Base-by-base conservation (phyloP, 2,329 filamentous ascomycete species). In the Corynespora cassiicola region DNA sequence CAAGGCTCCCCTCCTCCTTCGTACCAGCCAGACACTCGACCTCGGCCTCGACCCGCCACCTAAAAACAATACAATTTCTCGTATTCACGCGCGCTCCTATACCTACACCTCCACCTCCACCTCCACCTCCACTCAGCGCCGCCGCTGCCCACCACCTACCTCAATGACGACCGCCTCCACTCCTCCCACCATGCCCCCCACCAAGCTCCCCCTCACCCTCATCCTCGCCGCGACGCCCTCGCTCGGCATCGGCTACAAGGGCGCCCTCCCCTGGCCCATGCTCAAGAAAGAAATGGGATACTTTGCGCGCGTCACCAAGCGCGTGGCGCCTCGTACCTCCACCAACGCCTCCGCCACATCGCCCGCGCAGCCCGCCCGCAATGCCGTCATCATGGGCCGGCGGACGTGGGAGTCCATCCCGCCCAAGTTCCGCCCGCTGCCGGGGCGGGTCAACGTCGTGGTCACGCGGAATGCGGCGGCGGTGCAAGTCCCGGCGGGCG, bases 391-490 rank as follows among this genome's bases (percentile, higher is more conserved):
- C 54, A 99, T 99, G 94, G 94, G 94, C 44, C 87, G 94, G 61
- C 96, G 95, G 71, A 99, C 94, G 0, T 99, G 92, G 86, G 90
- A 95, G 35, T 90, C 85, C 50, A 92, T 99, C 44, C 92, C 94
- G 2, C 63, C 75, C 6, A 79, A 77, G 34, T 90, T 94, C 65
- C 80, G 90, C 2, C 94, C 94, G 12, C 77, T 99, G 21, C 85
- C 82, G 45, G 86, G 84, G 47, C 78, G 94, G 7, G 75, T 90
- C 33, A 97, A 96, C 68, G 81, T 96, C 25, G 81, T 97, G 50
- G 76, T 99, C 52, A 87, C 84, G 45, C 76, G 85, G 26, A 47
- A 31, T n/a, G 45, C 44, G 7, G 45, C 41, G 12, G 47, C 16
- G 2, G 52, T 55, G n/a, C n/a, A n/a, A n/a, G n/a, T n/a, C n/a